A percentile compares a stretch with the other conserved stretches of the same genome.
Evolutionary conservation across 768 basidiomycete genomes (phyloP).

Genomic region (Mycena vulgaris): DNA sequence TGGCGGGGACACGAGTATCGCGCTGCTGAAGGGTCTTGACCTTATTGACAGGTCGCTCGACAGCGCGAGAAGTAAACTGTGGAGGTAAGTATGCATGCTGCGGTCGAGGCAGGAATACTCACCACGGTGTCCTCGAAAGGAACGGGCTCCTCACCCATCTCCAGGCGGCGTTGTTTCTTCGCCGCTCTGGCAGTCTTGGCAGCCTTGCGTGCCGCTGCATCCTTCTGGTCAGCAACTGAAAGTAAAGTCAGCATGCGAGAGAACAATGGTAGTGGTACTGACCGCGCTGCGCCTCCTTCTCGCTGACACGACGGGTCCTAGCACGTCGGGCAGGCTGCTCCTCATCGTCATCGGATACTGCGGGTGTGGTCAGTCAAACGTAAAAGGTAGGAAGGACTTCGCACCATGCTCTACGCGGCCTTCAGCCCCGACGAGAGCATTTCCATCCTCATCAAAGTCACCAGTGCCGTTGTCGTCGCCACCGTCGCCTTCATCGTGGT

Average conservation of each 20-base stretch:
- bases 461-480: too few species aligned
- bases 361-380: background rate
- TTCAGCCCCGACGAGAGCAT: too few species aligned
- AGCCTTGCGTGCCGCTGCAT: background rate
- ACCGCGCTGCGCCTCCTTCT: slow-evolving; percentile 5
- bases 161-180: slow-evolving; percentile 6
- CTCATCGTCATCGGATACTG: background rate
- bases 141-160: background rate
- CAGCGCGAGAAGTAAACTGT: slow-evolving; percentile 9
- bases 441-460: too few species aligned
- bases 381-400: too few species aligned
- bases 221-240: background rate
- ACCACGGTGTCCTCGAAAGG: slow-evolving; percentile 20
- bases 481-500: too few species aligned
- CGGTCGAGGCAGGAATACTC: background rate
- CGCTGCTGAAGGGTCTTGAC: background rate
- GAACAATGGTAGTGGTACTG: background rate
- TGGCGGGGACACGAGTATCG: background rate
- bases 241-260: background rate
- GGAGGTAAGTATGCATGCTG: too few species aligned
- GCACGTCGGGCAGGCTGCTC: background rate
- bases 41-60: background rate
- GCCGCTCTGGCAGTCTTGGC: slow-evolving; percentile 7
- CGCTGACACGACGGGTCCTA: slow-evolving; percentile 7
- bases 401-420: too few species aligned